Evolutionary conservation across 495 filamentous ascomycete species (phyloP).

Genomic region (Hypoxylon perforatum): DNA sequence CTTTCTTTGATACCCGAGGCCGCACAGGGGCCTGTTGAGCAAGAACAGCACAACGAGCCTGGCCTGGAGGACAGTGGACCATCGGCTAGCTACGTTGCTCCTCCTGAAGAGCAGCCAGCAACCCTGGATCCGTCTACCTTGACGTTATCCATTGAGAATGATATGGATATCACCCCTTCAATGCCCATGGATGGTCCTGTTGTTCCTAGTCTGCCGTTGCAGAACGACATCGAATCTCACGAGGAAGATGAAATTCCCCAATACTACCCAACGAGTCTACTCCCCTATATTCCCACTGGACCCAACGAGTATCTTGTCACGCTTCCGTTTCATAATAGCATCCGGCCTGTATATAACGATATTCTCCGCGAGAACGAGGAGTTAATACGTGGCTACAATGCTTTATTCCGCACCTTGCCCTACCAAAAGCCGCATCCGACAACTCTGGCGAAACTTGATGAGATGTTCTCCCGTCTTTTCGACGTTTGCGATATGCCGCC

Average conservation of each 20-base stretch:
- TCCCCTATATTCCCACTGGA: slow-evolving; percentile 31
- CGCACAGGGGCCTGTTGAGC: slow-evolving; percentile 1
- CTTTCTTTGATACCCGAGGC: slow-evolving; percentile 22
- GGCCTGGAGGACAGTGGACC: slow-evolving; percentile 14
- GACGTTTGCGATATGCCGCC: slow-evolving; percentile 57
- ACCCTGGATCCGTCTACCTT: slow-evolving; percentile 55
- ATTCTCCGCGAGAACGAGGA: slow-evolving; percentile 48
- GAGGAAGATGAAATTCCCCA: slow-evolving; percentile 30
- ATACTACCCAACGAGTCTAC: slow-evolving; percentile 35
- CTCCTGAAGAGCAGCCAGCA: slow-evolving; percentile 38
- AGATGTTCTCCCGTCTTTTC: slow-evolving; percentile 50
- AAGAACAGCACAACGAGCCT: slow-evolving; percentile 11
- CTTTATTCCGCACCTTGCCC: slow-evolving; percentile 39
- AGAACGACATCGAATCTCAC: slow-evolving; percentile 22
- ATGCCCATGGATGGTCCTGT: slow-evolving; percentile 37
- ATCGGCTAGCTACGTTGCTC: slow-evolving; percentile 1
- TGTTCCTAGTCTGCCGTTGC: slow-evolving; percentile 21
- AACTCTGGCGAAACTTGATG: slow-evolving; percentile 49
- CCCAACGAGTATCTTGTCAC: slow-evolving; percentile 51
- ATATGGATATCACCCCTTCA: slow-evolving; percentile 36
- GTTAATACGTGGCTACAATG: slow-evolving; percentile 49
- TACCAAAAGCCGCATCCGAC: slow-evolving; percentile 39
- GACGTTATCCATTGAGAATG: slow-evolving; percentile 47
- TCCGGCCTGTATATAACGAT: slow-evolving; percentile 53
- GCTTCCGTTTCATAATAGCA: slow-evolving; percentile 53